These are phyloP conservation scores for Pyrenochaeta sp. DNA, from an alignment of 2,329 filamentous ascomycete genomes.

Conservation along the genomic window DNA sequence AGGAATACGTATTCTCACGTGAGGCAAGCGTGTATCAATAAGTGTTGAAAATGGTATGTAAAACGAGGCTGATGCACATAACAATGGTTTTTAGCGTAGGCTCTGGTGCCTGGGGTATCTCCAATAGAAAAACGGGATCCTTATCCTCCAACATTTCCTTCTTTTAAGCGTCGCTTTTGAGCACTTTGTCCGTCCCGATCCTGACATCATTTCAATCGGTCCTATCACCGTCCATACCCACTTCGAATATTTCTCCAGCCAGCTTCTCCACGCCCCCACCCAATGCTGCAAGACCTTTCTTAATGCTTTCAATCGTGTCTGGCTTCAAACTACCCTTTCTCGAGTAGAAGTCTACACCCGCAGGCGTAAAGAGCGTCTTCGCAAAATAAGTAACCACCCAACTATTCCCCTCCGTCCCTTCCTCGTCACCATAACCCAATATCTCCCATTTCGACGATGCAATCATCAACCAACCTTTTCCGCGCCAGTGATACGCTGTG, in stretches of 20 bases:
- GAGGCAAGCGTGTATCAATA: too few species aligned
- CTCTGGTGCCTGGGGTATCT: too few species aligned
- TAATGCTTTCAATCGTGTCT: conserved; percentile 65
- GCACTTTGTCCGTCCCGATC: neutral
- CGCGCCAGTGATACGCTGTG: conserved; percentile 70
- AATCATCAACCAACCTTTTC: conserved; percentile 76
- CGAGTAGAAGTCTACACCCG: conserved; percentile 81
- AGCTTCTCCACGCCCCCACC: conserved; percentile 64
- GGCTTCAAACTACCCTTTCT: conserved; percentile 66
- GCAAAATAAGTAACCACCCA: conserved; percentile 89
- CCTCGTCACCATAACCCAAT: conserved; percentile 73
- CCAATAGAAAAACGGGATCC: too few species aligned
- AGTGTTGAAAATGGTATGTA: too few species aligned
- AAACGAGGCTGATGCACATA: too few species aligned
- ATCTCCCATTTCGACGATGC: conserved; percentile 83
- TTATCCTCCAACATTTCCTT: neutral
- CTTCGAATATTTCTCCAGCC: conserved; percentile 58
- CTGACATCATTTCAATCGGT: conserved; percentile 10
- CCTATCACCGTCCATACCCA: conserved; percentile 40
- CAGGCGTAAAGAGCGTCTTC: conserved; percentile 82
- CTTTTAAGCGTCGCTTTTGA: neutral
- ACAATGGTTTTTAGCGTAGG: too few species aligned
- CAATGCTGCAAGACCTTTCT: conserved; percentile 62
- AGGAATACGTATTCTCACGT: too few species aligned
- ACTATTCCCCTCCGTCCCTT: conserved; percentile 53